These are phyloP conservation scores for Picochlorum sp. DNA, from an alignment of 139 green algal species.

Conservation along the genomic window DNA sequence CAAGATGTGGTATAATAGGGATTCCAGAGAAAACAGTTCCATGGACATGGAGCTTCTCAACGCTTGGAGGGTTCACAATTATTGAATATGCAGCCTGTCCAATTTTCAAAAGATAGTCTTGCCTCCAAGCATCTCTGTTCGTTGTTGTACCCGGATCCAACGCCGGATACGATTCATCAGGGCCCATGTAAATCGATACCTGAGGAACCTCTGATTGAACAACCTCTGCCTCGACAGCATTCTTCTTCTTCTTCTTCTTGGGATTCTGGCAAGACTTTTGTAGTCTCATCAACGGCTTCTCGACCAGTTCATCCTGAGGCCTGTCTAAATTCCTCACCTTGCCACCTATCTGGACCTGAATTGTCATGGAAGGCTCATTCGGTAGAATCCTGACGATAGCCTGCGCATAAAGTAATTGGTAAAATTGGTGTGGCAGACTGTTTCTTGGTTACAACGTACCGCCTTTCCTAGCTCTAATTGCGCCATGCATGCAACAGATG, in stretches of 20 bases:
- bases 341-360: slow-evolving; percentile 38
- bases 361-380: slow-evolving; percentile 31
- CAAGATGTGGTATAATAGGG: slow-evolving; percentile 18
- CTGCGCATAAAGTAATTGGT: slow-evolving; percentile 13
- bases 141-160: slow-evolving; percentile 27
- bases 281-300: slow-evolving; percentile 53
- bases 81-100: slow-evolving; percentile 37
- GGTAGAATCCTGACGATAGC: slow-evolving; percentile 34
- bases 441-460: neutral
- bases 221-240: neutral
- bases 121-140: slow-evolving; percentile 61
- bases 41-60: slow-evolving; percentile 34
- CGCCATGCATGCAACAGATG: neutral
- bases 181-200: slow-evolving; percentile 17
- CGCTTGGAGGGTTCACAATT: slow-evolving; percentile 55
- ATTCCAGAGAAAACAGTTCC: slow-evolving; percentile 23
- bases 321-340: slow-evolving; percentile 52
- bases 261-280: slow-evolving; percentile 30
- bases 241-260: slow-evolving; percentile 38
- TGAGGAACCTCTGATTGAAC: neutral
- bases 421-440: too few species aligned
- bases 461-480: slow-evolving; percentile 1
- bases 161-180: slow-evolving; percentile 9
- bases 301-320: slow-evolving; percentile 52
- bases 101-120: slow-evolving; percentile 46